These are phyloP conservation scores for Colletotrichum australisinense DNA, from an alignment of 2,329 filamentous ascomycete genomes.

Conservation along the genomic window DNA sequence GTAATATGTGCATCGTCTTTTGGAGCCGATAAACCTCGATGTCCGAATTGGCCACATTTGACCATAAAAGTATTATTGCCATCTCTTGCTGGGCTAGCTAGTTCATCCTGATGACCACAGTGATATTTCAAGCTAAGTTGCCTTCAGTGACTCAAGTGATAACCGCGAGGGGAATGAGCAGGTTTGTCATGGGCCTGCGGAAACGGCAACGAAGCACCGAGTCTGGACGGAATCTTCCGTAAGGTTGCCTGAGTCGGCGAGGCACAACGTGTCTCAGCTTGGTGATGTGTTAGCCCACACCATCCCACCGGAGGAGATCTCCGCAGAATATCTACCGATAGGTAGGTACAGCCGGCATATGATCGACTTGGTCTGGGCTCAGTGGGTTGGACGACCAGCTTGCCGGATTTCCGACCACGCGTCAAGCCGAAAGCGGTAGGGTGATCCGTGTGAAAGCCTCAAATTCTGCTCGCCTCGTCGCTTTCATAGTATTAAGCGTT, in stretches of 20 bases:
- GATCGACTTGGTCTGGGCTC: neutral
- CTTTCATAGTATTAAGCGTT: neutral
- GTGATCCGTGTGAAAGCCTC: neutral
- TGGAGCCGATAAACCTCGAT: too few relatives aligned
- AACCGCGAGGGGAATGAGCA: neutral
- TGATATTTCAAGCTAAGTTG: neutral
- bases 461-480: neutral
- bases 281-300: neutral
- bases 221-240: neutral
- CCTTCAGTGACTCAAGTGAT: neutral
- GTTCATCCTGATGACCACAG: neutral
- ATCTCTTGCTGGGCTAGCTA: neutral
- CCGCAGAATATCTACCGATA: neutral
- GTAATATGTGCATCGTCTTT: too few relatives aligned
- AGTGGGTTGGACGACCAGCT: neutral
- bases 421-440: constrained; percentile 7
- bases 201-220: neutral
- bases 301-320: neutral
- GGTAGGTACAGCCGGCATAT: neutral
- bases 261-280: neutral
- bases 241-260: neutral
- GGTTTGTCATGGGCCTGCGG: neutral
- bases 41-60: too few relatives aligned
- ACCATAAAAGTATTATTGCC: too few relatives aligned
- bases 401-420: constrained; percentile 16